These are phyloP conservation scores for Apophysomyces trapeziformis DNA, from an alignment of 371 early-diverging fungal genomes.

Conservation along the genomic window DNA sequence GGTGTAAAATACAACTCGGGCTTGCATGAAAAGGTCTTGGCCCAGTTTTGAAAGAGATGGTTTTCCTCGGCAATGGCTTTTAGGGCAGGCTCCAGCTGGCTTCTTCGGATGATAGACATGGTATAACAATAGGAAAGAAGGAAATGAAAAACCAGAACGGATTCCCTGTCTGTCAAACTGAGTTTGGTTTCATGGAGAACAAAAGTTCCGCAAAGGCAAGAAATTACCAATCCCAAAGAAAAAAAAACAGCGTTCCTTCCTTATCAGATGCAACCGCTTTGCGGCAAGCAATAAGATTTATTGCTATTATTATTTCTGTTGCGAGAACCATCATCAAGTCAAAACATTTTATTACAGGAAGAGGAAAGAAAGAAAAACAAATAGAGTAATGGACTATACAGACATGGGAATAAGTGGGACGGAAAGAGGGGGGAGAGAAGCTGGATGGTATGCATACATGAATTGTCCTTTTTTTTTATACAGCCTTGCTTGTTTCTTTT, in stretches of 20 bases:
- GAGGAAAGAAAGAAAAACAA: background rate
- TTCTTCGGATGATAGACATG: conserved; percentile 17
- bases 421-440: background rate
- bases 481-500: conserved; percentile 5
- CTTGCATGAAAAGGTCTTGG: conserved; percentile 67
- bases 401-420: background rate
- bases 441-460: background rate
- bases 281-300: too few relatives aligned
- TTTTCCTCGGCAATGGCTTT: conserved; percentile 32
- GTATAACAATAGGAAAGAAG: background rate
- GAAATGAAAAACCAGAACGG: background rate
- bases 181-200: too few relatives aligned
- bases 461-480: background rate
- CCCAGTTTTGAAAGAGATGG: conserved; percentile 73
- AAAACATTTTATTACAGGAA: conserved; percentile 4
- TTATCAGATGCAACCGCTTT: too few relatives aligned
- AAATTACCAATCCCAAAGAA: too few relatives aligned
- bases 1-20: conserved; percentile 70
- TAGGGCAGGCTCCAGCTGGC: conserved; percentile 15
- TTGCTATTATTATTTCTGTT: too few relatives aligned
- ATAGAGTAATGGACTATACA: conserved; percentile 8
- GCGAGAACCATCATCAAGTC: background rate
- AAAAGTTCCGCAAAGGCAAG: too few relatives aligned
- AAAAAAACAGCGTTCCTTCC: too few relatives aligned
- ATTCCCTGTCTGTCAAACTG: too few relatives aligned